These are phyloP conservation scores for Neofusicoccum kwambonambiense DNA, from an alignment of 2,329 filamentous ascomycete genomes.

Conservation along the genomic window DNA sequence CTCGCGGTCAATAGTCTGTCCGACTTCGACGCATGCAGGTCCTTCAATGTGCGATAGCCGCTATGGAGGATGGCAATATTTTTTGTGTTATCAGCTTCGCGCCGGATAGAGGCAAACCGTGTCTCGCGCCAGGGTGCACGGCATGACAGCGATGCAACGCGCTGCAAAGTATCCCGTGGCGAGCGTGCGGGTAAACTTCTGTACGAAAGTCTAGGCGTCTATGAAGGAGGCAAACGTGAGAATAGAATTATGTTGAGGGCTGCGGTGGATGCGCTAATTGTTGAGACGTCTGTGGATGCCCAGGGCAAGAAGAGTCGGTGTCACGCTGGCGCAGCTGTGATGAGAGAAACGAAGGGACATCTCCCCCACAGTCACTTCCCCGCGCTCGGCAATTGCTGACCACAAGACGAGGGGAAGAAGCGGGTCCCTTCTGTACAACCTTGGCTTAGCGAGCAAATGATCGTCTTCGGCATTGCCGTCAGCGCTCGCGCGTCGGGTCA, in stretches of 20 bases:
- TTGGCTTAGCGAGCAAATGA: constrained; percentile 4
- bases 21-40: not conserved
- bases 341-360: not conserved
- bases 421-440: constrained; percentile 2
- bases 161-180: not conserved
- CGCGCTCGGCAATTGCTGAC: constrained; percentile 9
- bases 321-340: not conserved
- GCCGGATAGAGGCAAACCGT: not conserved
- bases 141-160: not conserved
- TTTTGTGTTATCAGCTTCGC: not conserved
- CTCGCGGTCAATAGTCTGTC: not conserved
- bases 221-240: not conserved
- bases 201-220: not conserved
- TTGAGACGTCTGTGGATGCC: not conserved
- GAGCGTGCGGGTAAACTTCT: not conserved
- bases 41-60: no score
- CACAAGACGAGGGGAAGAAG: not conserved
- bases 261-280: not conserved
- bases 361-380: constrained; percentile 1
- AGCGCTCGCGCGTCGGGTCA: not conserved
- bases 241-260: not conserved
- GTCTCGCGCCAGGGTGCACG: constrained; percentile 1
- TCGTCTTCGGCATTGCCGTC: not conserved
- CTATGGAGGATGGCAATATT: no score
- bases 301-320: not conserved